phyloP scores from a whole-genome alignment of 1,284 basidiomycete species.

The Schizophyllum amplum region DNA sequence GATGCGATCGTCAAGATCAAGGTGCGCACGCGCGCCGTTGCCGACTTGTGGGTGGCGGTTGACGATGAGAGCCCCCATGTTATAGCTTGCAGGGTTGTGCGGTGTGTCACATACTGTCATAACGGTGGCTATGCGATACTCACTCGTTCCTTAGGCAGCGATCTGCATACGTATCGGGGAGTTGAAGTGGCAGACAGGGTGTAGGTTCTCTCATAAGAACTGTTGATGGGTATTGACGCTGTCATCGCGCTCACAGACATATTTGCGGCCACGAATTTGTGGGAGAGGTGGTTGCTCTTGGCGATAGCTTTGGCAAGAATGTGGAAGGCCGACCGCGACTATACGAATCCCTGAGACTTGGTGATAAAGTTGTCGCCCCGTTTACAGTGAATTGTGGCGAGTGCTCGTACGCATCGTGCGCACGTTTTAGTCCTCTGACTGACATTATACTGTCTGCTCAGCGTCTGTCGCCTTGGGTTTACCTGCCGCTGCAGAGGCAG shows the following conservation, averaged over 20 bases:
- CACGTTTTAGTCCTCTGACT: too few species aligned
- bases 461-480: constrained; percentile 69
- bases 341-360: constrained; percentile 63
- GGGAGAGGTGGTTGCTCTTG: constrained; percentile 70
- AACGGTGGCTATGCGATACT: too few species aligned
- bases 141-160: constrained; percentile 39
- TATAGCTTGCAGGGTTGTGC: too few species aligned
- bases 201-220: constrained; percentile 18
- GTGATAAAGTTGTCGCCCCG: constrained; percentile 82
- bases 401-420: constrained; percentile 58
- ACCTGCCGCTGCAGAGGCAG: constrained; percentile 70
- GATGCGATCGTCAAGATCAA: constrained; percentile 70
- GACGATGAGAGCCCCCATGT: too few species aligned
- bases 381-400: constrained; percentile 82
- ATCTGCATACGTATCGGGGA: constrained; percentile 75
- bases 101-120: too few species aligned
- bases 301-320: constrained; percentile 45
- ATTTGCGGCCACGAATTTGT: constrained; percentile 80
- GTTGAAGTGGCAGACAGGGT: constrained; percentile 30
- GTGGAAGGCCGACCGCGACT: constrained; percentile 45
- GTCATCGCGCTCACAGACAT: constrained; percentile 29
- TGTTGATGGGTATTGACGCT: background rate
- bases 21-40: constrained; percentile 27
- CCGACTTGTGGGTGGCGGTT: background rate
- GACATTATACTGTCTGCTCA: constrained; percentile 17